These are phyloP conservation scores for Gyrodon lividus DNA, from an alignment of 768 basidiomycete species.

Conservation along the genomic window DNA sequence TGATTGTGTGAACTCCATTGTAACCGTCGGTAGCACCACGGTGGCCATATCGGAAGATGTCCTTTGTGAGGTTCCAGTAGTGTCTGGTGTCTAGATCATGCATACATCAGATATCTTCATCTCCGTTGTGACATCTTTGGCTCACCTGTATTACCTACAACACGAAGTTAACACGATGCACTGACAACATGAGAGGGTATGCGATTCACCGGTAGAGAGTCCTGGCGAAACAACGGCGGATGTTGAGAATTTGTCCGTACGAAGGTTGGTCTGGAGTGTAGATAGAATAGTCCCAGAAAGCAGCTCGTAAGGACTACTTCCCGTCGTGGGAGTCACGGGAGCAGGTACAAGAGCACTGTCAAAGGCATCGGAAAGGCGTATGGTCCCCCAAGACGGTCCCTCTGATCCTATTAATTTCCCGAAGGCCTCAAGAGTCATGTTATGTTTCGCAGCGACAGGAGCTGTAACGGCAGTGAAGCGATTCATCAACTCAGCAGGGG, in stretches of 20 bases:
- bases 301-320: constrained; percentile 38
- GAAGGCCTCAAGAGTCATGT: constrained; percentile 42
- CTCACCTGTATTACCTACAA: constrained; percentile 25
- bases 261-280: constrained; percentile 33
- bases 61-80: constrained; percentile 45
- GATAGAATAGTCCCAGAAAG: constrained; percentile 45
- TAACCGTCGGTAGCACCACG: constrained; percentile 32
- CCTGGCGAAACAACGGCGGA: constrained; percentile 39
- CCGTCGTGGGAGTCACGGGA: constrained; percentile 40
- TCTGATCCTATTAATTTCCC: constrained; percentile 29
- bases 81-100: constrained; percentile 38
- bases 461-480: constrained; percentile 9
- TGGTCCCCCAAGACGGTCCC: constrained; percentile 33
- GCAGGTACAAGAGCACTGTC: constrained; percentile 37
- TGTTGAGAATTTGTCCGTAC: constrained; percentile 20
- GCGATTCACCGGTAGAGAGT: constrained; percentile 16
- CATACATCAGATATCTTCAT: constrained; percentile 18
- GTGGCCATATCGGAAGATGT: constrained; percentile 49
- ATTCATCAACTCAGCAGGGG: constrained; percentile 8
- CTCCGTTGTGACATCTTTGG: constrained; percentile 15
- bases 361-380: constrained; percentile 39
- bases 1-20: constrained; percentile 31
- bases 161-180: constrained; percentile 3
- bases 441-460: constrained; percentile 32
- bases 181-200: not conserved